Evolutionary conservation across 163 green algal species (phyloP).

Genomic region (Volvox carteri): DNA sequence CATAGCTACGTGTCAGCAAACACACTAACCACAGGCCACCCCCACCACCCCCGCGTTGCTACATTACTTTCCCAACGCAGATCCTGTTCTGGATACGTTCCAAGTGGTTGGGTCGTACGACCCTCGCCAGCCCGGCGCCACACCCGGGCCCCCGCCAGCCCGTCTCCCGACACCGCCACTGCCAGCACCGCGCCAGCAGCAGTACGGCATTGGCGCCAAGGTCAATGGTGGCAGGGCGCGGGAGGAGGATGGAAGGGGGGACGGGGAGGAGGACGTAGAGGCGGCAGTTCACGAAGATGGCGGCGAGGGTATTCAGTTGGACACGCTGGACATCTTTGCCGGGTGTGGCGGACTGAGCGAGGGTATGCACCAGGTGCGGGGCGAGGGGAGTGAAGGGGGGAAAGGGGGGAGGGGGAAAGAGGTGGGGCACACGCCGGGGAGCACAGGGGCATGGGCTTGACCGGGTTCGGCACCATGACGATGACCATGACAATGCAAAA

Average conservation of each 20-base stretch:
- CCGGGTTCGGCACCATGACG: no score
- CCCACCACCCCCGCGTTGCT: no score
- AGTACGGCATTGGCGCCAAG: not conserved
- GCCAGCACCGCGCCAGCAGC: not conserved
- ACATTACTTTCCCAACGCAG: no score
- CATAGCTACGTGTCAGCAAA: no score
- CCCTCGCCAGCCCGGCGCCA: slow-evolving; percentile 62
- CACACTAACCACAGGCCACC: no score
- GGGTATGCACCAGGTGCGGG: slow-evolving; percentile 92
- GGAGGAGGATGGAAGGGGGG: not conserved
- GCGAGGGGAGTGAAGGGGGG: not conserved
- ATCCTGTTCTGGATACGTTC: slow-evolving; percentile 64
- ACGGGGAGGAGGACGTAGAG: not conserved
- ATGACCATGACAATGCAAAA: no score
- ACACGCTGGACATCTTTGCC: slow-evolving; percentile 97
- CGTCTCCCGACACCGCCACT: not conserved
- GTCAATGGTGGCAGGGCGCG: slow-evolving; percentile 29
- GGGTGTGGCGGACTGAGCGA: slow-evolving; percentile 96
- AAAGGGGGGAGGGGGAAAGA: not conserved
- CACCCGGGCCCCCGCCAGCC: slow-evolving; percentile 56
- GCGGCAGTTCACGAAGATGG: no score
- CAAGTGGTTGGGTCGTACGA: slow-evolving; percentile 74
- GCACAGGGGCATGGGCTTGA: no score
- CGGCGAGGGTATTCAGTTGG: slow-evolving; percentile 50
- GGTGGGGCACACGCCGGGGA: no score